phyloP scores from a whole-genome alignment of 2,329 filamentous ascomycete genomes.

The Sporothrix mexicana region DNA sequence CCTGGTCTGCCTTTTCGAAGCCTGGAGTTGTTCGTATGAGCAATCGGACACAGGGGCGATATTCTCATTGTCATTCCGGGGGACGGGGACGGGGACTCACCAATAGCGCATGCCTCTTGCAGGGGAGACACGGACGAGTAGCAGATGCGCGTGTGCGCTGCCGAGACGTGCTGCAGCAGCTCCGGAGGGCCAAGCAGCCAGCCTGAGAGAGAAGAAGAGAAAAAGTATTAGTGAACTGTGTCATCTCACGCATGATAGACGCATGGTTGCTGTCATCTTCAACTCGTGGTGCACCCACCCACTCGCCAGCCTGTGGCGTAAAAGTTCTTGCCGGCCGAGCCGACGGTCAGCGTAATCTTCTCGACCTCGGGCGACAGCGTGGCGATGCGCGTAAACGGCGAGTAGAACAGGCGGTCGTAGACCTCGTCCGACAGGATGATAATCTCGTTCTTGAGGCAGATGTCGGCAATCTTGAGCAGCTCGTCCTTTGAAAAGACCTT shows the following conservation, averaged over 20 bases:
- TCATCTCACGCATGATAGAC: too few species aligned
- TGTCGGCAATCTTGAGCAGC: conserved; percentile 79
- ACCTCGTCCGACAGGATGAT: conserved; percentile 93
- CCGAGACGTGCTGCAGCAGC: conserved; percentile 87
- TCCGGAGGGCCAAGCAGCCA: conserved; percentile 91
- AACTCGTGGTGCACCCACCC: too few species aligned
- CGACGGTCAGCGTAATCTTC: conserved; percentile 86
- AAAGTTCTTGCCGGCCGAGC: conserved; percentile 97
- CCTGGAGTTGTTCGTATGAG: conserved; percentile 47
- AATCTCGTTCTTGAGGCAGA: conserved; percentile 91
- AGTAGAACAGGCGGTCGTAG: conserved; percentile 94
- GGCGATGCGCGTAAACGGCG: conserved; percentile 90
- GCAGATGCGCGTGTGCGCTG: conserved; percentile 94
- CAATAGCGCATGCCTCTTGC: conserved; percentile 92
- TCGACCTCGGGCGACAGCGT: conserved; percentile 91
- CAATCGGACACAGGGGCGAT: background rate
- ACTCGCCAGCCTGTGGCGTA: conserved; percentile 98
- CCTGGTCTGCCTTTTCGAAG: conserved; percentile 84
- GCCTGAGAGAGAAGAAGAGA: conserved; percentile 50
- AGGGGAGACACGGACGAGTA: conserved; percentile 92
- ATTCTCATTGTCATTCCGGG: background rate
- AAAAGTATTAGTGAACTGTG: too few species aligned
- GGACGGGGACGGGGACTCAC: conserved; percentile 46
- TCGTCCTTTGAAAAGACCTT: conserved; percentile 91
- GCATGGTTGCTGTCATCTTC: too few species aligned